A percentile compares a stretch with the other conserved stretches of the same genome.
Evolutionary conservation across 768 basidiomycete genomes (phyloP).

Genomic region (Mycena galopus): DNA sequence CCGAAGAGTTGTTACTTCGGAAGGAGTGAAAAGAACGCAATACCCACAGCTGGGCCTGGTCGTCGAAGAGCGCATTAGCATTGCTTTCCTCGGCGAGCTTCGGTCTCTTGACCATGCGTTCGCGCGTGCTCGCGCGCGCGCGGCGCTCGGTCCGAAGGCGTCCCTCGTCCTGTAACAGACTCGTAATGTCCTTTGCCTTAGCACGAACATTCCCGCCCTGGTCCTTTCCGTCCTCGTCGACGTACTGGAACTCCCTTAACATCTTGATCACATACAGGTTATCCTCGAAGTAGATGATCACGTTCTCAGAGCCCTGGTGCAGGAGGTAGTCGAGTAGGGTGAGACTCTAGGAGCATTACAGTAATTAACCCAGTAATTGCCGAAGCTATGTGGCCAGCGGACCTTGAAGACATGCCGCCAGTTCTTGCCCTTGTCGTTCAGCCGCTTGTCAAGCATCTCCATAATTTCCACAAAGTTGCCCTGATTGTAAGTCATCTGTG

Average conservation of each 20-base stretch:
- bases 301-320: constrained; percentile 97
- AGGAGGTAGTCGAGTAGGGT: constrained; percentile 96
- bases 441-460: constrained; percentile 99
- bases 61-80: constrained; percentile 85
- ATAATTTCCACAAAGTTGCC: constrained; percentile 99
- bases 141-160: constrained; percentile 89
- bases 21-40: constrained; percentile 2
- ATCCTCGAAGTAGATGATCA: constrained; percentile 97
- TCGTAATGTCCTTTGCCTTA: constrained; percentile 98
- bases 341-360: constrained; percentile 70
- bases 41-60: constrained; percentile 82
- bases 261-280: constrained; percentile 99
- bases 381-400: constrained; percentile 30
- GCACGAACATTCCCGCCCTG: constrained; percentile 98
- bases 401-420: constrained; percentile 99
- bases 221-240: constrained; percentile 96
- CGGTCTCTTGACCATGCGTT: constrained; percentile 88
- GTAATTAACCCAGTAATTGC: not conserved
- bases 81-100: constrained; percentile 82
- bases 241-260: constrained; percentile 96
- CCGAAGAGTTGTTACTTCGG: constrained; percentile 20
- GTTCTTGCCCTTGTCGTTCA: constrained; percentile 99
- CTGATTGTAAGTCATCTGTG: constrained; percentile 98
- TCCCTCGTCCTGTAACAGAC: constrained; percentile 87
- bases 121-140: constrained; percentile 89